Evolutionary conservation across 495 filamentous ascomycete genomes (phyloP).

Genomic region (Annulohypoxylon nitens): DNA sequence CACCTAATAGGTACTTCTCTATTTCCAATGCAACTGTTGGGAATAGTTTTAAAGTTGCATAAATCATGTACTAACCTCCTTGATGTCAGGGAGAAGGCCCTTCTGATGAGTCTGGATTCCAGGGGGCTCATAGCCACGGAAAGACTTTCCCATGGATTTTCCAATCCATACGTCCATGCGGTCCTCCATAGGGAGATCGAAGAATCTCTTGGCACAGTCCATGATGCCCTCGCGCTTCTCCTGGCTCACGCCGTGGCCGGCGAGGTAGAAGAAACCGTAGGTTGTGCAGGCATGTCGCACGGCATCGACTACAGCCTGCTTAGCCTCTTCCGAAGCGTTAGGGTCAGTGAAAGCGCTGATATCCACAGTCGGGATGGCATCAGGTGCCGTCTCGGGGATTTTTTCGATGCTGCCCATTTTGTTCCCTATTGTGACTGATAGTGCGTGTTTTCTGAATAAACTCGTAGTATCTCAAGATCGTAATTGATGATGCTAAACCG

Average conservation of each 20-base stretch:
- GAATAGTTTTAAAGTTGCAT: neutral
- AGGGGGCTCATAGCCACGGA: slow-evolving; percentile 66
- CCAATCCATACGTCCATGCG: slow-evolving; percentile 54
- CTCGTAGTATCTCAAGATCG: slow-evolving; percentile 2
- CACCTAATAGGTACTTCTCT: neutral
- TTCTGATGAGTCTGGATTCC: slow-evolving; percentile 64
- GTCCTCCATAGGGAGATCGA: slow-evolving; percentile 60
- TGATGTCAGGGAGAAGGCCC: slow-evolving; percentile 63
- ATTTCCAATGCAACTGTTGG: neutral
- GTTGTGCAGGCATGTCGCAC: slow-evolving; percentile 60
- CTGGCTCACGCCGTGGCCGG: slow-evolving; percentile 46
- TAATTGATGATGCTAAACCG: neutral
- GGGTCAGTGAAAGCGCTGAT: slow-evolving; percentile 53
- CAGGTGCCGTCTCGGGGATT: slow-evolving; percentile 28
- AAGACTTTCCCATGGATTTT: slow-evolving; percentile 58
- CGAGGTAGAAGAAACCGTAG: slow-evolving; percentile 64
- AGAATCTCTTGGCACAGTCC: slow-evolving; percentile 59
- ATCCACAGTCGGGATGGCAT: slow-evolving; percentile 52
- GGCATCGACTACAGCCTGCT: slow-evolving; percentile 36
- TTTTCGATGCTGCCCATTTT: slow-evolving; percentile 44
- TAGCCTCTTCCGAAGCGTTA: slow-evolving; percentile 33
- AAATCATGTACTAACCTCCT: slow-evolving; percentile 55
- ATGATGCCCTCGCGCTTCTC: slow-evolving; percentile 53
- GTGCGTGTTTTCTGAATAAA: slow-evolving; percentile 2
- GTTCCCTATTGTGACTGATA: slow-evolving; percentile 19